Percentiles rank a stretch among this genome's conserved stretches.
phyloP scores from a whole-genome alignment of 2,329 filamentous ascomycete genomes.

The Fusarium drepaniforme region DNA sequence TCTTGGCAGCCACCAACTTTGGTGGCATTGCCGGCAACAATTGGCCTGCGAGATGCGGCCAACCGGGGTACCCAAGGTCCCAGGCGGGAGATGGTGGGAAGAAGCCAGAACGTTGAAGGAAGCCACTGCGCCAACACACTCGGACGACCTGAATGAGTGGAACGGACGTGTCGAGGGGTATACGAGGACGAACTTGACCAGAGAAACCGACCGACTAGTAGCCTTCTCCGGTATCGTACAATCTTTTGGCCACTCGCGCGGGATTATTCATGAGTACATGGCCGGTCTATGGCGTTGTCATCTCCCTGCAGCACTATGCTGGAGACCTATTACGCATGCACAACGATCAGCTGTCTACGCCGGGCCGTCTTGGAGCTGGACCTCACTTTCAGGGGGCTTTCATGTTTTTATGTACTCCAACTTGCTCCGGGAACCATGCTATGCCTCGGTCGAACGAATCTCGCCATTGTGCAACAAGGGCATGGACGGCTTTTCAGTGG shows the following conservation, averaged over 20 bases:
- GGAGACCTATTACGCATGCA: neutral
- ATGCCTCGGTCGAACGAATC: neutral
- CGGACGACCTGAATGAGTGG: neutral
- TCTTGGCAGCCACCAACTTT: neutral
- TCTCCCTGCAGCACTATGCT: neutral
- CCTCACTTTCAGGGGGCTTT: neutral
- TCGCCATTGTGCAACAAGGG: neutral
- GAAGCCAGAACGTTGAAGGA: neutral
- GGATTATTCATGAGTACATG: neutral
- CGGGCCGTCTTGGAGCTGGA: constrained; percentile 1
- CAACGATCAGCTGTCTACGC: neutral
- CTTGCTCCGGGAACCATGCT: neutral
- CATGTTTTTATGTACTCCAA: neutral
- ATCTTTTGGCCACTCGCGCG: neutral
- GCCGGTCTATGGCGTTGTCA: constrained; percentile 1
- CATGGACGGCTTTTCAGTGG: neutral
- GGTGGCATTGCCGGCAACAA: neutral
- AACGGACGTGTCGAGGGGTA: neutral
- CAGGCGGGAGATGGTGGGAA: neutral
- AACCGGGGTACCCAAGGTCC: neutral
- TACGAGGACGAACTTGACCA: neutral
- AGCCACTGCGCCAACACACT: neutral
- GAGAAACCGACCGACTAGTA: neutral
- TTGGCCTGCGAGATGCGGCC: neutral
- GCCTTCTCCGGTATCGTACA: neutral